These are phyloP conservation scores for Bothriochloa decipiens DNA, from an alignment of 176 grass and related monocot genomes.

Conservation along the genomic window DNA sequence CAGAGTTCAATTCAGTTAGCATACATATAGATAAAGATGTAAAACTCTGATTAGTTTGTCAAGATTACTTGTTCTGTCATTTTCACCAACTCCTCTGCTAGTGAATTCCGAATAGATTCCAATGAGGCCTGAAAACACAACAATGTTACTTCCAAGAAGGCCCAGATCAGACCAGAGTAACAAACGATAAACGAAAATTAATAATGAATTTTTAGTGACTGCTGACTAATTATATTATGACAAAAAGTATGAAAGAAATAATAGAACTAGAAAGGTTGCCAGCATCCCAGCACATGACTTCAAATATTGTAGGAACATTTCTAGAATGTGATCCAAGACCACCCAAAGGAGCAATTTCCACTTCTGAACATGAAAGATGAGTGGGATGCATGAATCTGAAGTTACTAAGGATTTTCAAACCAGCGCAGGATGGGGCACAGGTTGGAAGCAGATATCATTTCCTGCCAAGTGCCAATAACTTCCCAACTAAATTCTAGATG, in stretches of 20 bases:
- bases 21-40: neutral
- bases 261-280: neutral
- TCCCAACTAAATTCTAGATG: neutral
- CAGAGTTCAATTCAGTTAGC: constrained; percentile 32
- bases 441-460: constrained; percentile 14
- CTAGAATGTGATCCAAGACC: neutral
- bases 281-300: neutral
- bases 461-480: neutral
- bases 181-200: neutral
- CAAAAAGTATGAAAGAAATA: constrained; percentile 11
- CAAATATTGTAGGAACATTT: neutral
- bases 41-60: neutral
- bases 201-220: neutral
- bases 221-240: constrained; percentile 2
- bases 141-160: constrained; percentile 28
- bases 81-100: constrained; percentile 98
- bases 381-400: neutral
- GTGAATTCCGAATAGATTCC: constrained; percentile 94
- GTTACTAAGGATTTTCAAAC: neutral
- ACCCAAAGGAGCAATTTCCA: constrained; percentile 15
- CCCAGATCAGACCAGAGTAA: neutral
- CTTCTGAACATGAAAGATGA: neutral
- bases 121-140: constrained; percentile 74
- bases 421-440: neutral
- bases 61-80: constrained; percentile 87